Conservation (phyloP, 1,284 basidiomycete genomes). For the Ceratobasidium sp. region DNA sequence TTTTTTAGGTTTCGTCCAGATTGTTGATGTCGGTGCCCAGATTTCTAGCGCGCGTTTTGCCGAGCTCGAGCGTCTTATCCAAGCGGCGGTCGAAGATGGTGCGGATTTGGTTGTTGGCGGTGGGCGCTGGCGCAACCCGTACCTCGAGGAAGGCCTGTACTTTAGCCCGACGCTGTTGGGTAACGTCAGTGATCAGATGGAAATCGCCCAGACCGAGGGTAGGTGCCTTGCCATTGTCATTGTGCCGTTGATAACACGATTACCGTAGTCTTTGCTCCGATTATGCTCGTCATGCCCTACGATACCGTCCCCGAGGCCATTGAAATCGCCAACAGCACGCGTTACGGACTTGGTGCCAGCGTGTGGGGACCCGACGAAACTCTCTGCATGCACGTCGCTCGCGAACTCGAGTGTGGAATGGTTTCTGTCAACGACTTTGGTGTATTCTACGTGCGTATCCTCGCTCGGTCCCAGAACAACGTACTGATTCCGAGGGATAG, state of each 20-base stretch:
- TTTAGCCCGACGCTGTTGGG: conserved; percentile 89
- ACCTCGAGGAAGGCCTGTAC: conserved; percentile 73
- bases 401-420: conserved; percentile 89
- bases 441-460: conserved; percentile 79
- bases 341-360: conserved; percentile 91
- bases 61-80: conserved; percentile 72
- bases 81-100: conserved; percentile 73
- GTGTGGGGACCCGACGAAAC: conserved; percentile 88
- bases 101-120: conserved; percentile 75
- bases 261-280: conserved; percentile 84
- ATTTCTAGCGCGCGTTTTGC: conserved; percentile 73
- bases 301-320: conserved; percentile 82
- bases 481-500: conserved; percentile 43
- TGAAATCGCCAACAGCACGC: conserved; percentile 82
- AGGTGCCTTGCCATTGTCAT: conserved; percentile 45
- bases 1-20: conserved; percentile 61
- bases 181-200: conserved; percentile 75
- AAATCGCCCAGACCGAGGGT: conserved; percentile 82
- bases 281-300: conserved; percentile 85
- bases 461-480: conserved; percentile 55
- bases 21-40: conserved; percentile 84
- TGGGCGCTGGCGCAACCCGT: conserved; percentile 65
- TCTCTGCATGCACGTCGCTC: conserved; percentile 78
- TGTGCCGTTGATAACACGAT: conserved; percentile 39
- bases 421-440: conserved; percentile 95